Evolutionary conservation across 2,329 filamentous ascomycete species (phyloP), one percentile per base, ranked within the genome.

Genomic region (Pezicula radicicola): DNA sequence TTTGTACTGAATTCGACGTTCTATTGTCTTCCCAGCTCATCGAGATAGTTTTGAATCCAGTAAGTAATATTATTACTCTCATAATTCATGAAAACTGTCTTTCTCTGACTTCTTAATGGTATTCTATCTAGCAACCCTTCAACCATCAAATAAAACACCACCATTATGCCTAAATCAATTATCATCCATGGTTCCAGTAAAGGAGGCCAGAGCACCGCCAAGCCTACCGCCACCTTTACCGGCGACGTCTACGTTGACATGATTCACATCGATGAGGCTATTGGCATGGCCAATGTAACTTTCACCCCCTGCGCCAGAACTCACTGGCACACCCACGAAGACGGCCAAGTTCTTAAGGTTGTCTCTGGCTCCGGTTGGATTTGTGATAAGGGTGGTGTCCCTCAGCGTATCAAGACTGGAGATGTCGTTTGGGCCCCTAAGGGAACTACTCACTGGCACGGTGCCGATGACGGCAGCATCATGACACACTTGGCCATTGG

Each of bases 381-480:
- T 19, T 75, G 73, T 52, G 71, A 73, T 19, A 68, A 68, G 36
- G 73, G 72, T 1, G 64, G 66, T 19, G 58, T 61, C 46, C 70
- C 71, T 3, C 55, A 62, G 48, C 56, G 63, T 15, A 57, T 76
- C 49, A 63, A 65, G 44, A 67, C 68, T 1, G 73, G 73, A 0
- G 73, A 75, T 60, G 62, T 73, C 0, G 64, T 75, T 19, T 72
- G 70, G 65, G 63, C 65, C 21, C 66, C 70, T 7, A 61, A 69
- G 1, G 71, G 72, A 2, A 73, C 71, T 41, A 69, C 63, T 42
- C 73, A 75, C 56, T 75, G 73, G 73, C 72, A 75, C 58, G 72
- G 72, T 4, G 72, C 69, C 2, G 72, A 70, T 39, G 68, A 68
- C 15, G 63, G 59, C 8, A 72, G 66, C 44, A 58, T 68, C 49